Evolutionary conservation across 108 stramenopile species (phyloP).

Genomic region (Mediolabrus comicus): DNA sequence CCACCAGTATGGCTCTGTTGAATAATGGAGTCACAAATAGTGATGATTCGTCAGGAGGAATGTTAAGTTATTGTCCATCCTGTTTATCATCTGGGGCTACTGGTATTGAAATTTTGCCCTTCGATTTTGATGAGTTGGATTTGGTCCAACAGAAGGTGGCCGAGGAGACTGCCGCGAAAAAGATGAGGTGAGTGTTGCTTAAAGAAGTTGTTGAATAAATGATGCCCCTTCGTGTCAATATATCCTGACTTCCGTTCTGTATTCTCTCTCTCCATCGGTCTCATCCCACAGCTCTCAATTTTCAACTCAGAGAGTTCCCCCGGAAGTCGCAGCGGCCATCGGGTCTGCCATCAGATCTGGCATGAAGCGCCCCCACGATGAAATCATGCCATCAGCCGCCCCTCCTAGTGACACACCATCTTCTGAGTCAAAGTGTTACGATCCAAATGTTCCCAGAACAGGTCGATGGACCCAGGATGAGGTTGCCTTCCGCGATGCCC

Average conservation of each 20-base stretch:
- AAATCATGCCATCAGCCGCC: not conserved
- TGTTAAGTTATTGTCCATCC: constrained; percentile 12
- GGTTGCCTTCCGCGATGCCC: constrained; percentile 66
- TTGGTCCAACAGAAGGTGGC: constrained; percentile 9
- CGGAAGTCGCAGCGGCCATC: not conserved
- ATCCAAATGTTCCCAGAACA: constrained; percentile 35
- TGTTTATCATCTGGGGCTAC: constrained; percentile 3
- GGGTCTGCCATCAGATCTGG: not conserved
- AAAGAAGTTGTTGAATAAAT: not conserved
- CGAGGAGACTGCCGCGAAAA: not conserved
- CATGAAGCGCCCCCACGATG: not conserved
- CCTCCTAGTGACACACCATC: not conserved
- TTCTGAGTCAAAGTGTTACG: constrained; percentile 1
- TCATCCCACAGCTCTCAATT: not conserved
- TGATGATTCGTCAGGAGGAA: not conserved
- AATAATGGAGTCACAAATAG: not conserved
- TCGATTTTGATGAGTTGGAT: constrained; percentile 25
- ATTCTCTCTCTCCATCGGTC: not conserved
- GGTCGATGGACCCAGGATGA: constrained; percentile 82
- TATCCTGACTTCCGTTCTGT: not conserved
- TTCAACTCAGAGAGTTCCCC: constrained; percentile 1
- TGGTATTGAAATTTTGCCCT: constrained; percentile 20
- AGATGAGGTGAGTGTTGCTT: not conserved
- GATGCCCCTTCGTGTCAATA: not conserved
- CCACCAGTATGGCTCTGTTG: not conserved